Evolutionary conservation across 2,329 filamentous ascomycete species (phyloP), one percentile per base, ranked within the genome.

Genomic region (Hymenoscyphus infarciens): DNA sequence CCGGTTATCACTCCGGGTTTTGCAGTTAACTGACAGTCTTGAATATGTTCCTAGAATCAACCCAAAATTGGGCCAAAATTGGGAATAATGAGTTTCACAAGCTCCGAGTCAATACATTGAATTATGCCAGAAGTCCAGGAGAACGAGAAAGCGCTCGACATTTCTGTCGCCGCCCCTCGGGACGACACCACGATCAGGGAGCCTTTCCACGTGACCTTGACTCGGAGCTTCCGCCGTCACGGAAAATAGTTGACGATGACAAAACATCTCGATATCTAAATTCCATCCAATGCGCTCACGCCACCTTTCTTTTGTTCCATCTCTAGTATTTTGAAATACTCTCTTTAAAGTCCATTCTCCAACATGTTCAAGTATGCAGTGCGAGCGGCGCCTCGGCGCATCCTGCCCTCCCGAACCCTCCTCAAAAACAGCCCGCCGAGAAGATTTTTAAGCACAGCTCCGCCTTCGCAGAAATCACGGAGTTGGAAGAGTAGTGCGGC

Each of bases 401-500:
- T 67, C 38, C 15, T 66, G 13, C 59, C 63, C 8, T 66, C 67
- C 35, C 66, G 61, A 64, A 63, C 61, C 38, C 31, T 62, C 25
- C 42, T 68, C 25, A 60, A 59, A 35, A 54, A 64, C 25, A 59
- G 54, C 42, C 59, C 66, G 27, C 55, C 79, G 56, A 78, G 82
- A 66, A 80, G 83, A 67, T 81, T 84, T 66, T 77, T 81, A 66
- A 84, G 82, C 61, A 84, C 84, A 61, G 74, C 78, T 66, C 78
- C 82, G 61, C 79, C 88, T 3, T 81, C 85, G 68, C 80, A 85
- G 73, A 90, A 87, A 78, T 86, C 86, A 71, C 81, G 91, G 75
- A 90, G 87, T 74, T 97, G 91, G 90, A 96, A 93, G 83, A 89
- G 87, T 75, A 82, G 87, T 59, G 82, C 82, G 3, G 75, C 85